Evolutionary conservation across 306 rosid species (phyloP).

Genomic region (Ziziphus jujuba): DNA sequence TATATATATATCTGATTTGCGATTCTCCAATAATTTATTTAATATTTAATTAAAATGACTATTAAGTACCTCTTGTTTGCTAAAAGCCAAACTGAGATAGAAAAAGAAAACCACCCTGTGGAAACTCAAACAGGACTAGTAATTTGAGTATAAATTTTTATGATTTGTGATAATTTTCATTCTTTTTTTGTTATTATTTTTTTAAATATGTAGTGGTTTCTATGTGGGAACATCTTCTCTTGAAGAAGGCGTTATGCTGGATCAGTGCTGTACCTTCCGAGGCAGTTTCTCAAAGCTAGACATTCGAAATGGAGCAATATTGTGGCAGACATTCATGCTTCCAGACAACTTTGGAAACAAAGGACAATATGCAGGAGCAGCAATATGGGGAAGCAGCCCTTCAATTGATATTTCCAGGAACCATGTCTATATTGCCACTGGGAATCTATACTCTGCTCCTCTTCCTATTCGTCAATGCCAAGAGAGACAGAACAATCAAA

Average conservation of each 20-base stretch:
- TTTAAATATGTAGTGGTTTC: conserved; percentile 17
- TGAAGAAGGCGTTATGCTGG: conserved; percentile 28
- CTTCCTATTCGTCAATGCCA: conserved; percentile 40
- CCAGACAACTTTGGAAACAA: conserved; percentile 43
- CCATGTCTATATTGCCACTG: conserved; percentile 53
- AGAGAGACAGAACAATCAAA: conserved; percentile 41
- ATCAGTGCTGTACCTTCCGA: conserved; percentile 51
- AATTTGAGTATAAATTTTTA: no score
- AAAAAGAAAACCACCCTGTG: no score
- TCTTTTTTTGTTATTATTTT: no score
- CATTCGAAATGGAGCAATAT: conserved; percentile 28
- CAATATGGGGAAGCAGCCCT: conserved; percentile 85
- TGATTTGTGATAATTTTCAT: no score
- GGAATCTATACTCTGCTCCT: conserved; percentile 65
- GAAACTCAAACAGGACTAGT: no score
- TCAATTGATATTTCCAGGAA: conserved; percentile 48
- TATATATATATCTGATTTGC: no score
- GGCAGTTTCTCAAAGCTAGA: conserved; percentile 52
- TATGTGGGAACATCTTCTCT: conserved; percentile 33
- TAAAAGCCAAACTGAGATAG: no score
- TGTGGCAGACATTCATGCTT: conserved; percentile 58
- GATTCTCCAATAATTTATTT: no score
- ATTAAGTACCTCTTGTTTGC: no score
- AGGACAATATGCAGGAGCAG: conserved; percentile 58
- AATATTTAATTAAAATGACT: no score